Evolutionary conservation across 495 filamentous ascomycete genomes (phyloP).

Genomic region (Podospora sp.): DNA sequence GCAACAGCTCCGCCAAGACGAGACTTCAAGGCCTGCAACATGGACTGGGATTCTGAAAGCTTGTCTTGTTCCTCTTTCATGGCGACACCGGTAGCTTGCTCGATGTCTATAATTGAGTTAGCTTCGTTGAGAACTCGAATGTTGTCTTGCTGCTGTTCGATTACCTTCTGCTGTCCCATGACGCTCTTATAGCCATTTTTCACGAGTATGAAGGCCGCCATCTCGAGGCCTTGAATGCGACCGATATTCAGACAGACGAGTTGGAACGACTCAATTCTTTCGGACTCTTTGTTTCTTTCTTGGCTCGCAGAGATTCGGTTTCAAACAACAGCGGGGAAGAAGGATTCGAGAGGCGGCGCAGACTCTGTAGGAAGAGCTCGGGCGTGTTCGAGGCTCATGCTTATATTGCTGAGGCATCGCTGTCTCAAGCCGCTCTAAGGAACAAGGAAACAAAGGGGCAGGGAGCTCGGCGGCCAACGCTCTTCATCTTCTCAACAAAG

Average conservation of each 20-base stretch:
- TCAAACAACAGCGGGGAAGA: neutral
- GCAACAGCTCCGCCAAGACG: neutral
- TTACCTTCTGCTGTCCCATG: neutral
- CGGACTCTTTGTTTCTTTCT: neutral
- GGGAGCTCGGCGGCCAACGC: neutral
- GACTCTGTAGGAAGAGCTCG: neutral
- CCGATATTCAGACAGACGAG: neutral
- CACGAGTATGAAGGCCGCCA: neutral
- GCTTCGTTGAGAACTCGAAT: slow-evolving; percentile 3
- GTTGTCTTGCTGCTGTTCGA: neutral
- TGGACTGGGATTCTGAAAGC: neutral
- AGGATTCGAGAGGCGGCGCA: neutral
- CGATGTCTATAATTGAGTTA: slow-evolving; percentile 8
- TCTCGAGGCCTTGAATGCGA: neutral
- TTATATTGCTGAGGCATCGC: neutral
- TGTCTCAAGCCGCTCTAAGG: neutral
- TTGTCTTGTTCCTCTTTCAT: neutral
- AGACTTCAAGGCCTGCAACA: neutral
- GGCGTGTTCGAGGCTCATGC: neutral
- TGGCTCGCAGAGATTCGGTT: neutral
- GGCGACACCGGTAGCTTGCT: neutral
- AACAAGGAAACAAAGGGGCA: neutral
- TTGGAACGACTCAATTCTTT: neutral
- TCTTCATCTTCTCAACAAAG: neutral
- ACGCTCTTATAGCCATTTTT: neutral